phyloP scores from a whole-genome alignment of 495 filamentous ascomycete genomes.

The Daldinia decipiens region DNA sequence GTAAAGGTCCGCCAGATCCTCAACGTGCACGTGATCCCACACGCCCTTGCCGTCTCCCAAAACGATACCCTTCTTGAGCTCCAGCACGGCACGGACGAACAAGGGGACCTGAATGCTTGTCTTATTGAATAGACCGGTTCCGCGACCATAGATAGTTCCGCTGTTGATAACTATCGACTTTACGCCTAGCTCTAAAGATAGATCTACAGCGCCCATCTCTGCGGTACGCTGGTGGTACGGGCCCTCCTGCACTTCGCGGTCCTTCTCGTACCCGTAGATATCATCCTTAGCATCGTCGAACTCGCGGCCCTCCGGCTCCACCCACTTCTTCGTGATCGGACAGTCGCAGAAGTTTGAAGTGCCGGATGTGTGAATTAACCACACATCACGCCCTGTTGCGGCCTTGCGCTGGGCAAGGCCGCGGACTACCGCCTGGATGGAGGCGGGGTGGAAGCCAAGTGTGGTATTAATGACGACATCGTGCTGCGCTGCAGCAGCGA shows the following conservation, averaged over 20 bases:
- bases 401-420: slow-evolving; percentile 53
- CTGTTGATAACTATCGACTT: slow-evolving; percentile 60
- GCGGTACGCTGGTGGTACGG: slow-evolving; percentile 58
- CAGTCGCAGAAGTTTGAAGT: slow-evolving; percentile 60
- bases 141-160: slow-evolving; percentile 60
- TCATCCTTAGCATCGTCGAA: slow-evolving; percentile 57
- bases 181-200: slow-evolving; percentile 51
- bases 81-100: slow-evolving; percentile 43
- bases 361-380: slow-evolving; percentile 59
- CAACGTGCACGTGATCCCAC: slow-evolving; percentile 62
- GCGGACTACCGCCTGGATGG: slow-evolving; percentile 48
- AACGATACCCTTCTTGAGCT: slow-evolving; percentile 43
- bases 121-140: slow-evolving; percentile 57
- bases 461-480: slow-evolving; percentile 57
- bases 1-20: slow-evolving; percentile 58
- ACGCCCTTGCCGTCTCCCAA: slow-evolving; percentile 55
- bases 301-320: slow-evolving; percentile 47
- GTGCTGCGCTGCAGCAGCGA: slow-evolving; percentile 48
- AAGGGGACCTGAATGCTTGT: slow-evolving; percentile 54
- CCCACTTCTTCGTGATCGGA: slow-evolving; percentile 50
- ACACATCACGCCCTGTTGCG: slow-evolving; percentile 41
- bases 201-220: slow-evolving; percentile 58
- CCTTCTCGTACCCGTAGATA: slow-evolving; percentile 55
- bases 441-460: slow-evolving; percentile 45
- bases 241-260: slow-evolving; percentile 46